Evolutionary conservation across 768 basidiomycete genomes (phyloP), one percentile per base, ranked within the genome.

Genomic region (Botryobasidium botryosum): DNA sequence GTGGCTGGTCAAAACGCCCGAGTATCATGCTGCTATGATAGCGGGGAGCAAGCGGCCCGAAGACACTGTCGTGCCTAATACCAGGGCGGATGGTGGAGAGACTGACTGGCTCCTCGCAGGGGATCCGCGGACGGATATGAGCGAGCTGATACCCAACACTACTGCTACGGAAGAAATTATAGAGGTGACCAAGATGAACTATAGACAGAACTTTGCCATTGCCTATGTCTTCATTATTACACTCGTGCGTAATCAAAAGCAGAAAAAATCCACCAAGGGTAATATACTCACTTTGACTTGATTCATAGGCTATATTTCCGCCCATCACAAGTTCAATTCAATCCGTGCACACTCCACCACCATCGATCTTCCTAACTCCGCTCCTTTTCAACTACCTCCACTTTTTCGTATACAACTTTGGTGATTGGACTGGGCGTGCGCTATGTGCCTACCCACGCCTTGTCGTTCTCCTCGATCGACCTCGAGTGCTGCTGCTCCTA

Each of bases 361-460:
- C 59, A 29, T 57, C 62, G 4, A 49, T 52, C 24, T 53, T 62
- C 24, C 72, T 69, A 31, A 82, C 90, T 52, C 84, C 86, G 0
- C 64, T 88, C n/a, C 66, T 92, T 21, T 94, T 94, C 64, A 77
- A 64, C 47, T 69, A 79, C 3, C 48, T 79, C 26, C 82, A 86
- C 56, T 86, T 88, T 63, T 63, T 86, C 27, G 66, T 77, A 17
- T 83, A 79, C 62, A 84, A 78, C 55, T 33, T 67, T 15, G 81
- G 81, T 12, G 84, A 86, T 57, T 72, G 84, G 47, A 35, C 67
- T 2, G 83, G 82, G 17, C 74, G 81, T 46, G 75, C 71, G 51
- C 53, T 72, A 49, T 84, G 80, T 58, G 71, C 79, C 4, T 67
- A 76, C 53, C 77, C 79, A 5, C 56, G 58, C 6, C 59, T 88